phyloP scores from a whole-genome alignment of 352 stramenopile genomes.

The Aphanomyces euteiches region DNA sequence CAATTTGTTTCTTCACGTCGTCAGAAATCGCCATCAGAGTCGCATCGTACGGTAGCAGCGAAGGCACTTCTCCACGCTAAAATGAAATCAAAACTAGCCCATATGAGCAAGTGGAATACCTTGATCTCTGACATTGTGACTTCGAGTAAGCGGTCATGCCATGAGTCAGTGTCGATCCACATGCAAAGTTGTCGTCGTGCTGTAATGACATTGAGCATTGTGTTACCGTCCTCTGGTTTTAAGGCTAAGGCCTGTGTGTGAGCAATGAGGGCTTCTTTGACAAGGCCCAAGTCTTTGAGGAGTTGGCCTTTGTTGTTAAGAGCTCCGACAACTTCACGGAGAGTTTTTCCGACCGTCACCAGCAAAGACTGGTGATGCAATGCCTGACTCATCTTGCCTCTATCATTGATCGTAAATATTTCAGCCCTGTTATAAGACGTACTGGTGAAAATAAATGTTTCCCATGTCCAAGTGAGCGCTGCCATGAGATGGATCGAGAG shows the following conservation, averaged over 20 bases:
- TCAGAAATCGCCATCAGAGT: constrained; percentile 58
- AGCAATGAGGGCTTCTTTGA: constrained; percentile 41
- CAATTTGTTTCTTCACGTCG: constrained; percentile 45
- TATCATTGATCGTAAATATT: not conserved
- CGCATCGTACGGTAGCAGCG: constrained; percentile 68
- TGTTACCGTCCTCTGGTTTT: constrained; percentile 37
- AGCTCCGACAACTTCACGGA: constrained; percentile 32
- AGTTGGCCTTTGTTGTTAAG: constrained; percentile 78
- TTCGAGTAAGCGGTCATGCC: constrained; percentile 46
- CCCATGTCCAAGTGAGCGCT: constrained; percentile 55
- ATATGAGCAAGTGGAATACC: not conserved
- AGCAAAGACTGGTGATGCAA: constrained; percentile 47
- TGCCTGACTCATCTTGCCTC: constrained; percentile 39
- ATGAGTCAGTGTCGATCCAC: constrained; percentile 49
- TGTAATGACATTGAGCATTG: constrained; percentile 51
- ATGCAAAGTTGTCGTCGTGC: constrained; percentile 52
- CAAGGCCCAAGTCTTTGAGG: constrained; percentile 45
- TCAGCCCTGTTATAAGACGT: not conserved
- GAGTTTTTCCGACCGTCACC: constrained; percentile 33
- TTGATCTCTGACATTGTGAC: constrained; percentile 34
- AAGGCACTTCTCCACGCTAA: not conserved
- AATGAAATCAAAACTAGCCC: too few species aligned
- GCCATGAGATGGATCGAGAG: constrained; percentile 41
- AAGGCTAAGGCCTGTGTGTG: constrained; percentile 46
- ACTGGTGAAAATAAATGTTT: constrained; percentile 48